phyloP scores from a whole-genome alignment of 2,329 filamentous ascomycete species.

The Bretziella fagacearum region DNA sequence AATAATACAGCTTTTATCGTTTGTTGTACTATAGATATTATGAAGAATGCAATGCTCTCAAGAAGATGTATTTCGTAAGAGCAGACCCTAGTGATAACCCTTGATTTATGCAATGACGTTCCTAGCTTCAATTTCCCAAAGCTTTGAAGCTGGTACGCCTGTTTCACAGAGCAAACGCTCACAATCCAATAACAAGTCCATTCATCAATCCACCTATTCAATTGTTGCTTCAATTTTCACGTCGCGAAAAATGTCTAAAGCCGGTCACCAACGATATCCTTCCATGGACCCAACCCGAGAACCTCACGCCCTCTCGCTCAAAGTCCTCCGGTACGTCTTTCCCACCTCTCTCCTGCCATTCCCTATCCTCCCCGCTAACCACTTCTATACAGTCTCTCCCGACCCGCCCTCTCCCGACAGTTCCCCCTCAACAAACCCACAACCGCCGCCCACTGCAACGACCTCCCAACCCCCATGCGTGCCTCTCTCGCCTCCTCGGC shows the following conservation, averaged over 20 bases:
- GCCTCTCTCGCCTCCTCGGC: conserved; percentile 10
- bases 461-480: conserved; percentile 4
- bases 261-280: conserved; percentile 43
- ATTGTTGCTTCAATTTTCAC: neutral
- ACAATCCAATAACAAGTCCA: no score
- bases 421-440: conserved; percentile 32
- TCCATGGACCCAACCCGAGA: conserved; percentile 48
- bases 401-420: conserved; percentile 58
- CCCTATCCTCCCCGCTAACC: neutral
- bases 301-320: conserved; percentile 62
- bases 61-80: no score
- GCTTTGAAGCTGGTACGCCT: no score
- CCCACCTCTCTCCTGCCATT: neutral
- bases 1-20: no score
- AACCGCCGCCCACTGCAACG: conserved; percentile 22
- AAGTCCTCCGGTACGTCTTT: conserved; percentile 49
- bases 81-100: no score
- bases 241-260: conserved; percentile 18
- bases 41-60: no score
- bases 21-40: neutral
- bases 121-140: no score
- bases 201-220: neutral
- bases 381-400: conserved; percentile 47
- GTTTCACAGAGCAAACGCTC: no score
- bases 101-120: no score